These are phyloP conservation scores for Dittrichia graveolens DNA, from an alignment of 129 eudicot species.

Conservation along the genomic window DNA sequence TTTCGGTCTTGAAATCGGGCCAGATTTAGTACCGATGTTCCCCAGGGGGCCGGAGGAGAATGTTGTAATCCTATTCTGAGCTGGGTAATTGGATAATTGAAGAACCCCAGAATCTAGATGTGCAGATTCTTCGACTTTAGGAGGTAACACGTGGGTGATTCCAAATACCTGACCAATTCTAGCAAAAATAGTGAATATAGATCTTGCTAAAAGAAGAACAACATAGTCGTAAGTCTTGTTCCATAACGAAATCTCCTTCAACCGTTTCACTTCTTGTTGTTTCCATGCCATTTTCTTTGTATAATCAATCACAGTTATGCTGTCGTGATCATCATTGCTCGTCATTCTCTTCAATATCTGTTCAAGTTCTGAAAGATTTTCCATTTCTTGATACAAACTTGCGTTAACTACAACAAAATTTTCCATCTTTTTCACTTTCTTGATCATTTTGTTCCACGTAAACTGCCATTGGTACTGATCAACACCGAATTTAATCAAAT, in stretches of 20 bases:
- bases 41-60: conserved; percentile 51
- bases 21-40: conserved; percentile 36
- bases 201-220: conserved; percentile 60
- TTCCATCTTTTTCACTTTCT: conserved; percentile 77
- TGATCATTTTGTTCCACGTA: conserved; percentile 66
- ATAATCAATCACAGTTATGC: conserved; percentile 42
- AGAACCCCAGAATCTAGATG: conserved; percentile 39
- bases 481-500: conserved; percentile 48
- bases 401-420: conserved; percentile 45
- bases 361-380: conserved; percentile 67
- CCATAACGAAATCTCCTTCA: conserved; percentile 70
- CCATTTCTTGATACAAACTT: conserved; percentile 79
- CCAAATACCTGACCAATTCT: conserved; percentile 76
- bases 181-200: conserved; percentile 56
- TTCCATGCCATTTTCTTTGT: conserved; percentile 58
- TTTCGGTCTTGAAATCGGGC: conserved; percentile 45
- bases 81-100: conserved; percentile 58
- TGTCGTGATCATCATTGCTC: conserved; percentile 49
- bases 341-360: conserved; percentile 68
- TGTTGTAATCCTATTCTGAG: conserved; percentile 42
- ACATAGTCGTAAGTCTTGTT: conserved; percentile 66
- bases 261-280: conserved; percentile 59
- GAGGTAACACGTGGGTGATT: conserved; percentile 43
- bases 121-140: conserved; percentile 39
- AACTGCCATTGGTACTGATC: conserved; percentile 71